phyloP scores from a whole-genome alignment of 2,329 filamentous ascomycete species.

The Aureobasidium sp. region DNA sequence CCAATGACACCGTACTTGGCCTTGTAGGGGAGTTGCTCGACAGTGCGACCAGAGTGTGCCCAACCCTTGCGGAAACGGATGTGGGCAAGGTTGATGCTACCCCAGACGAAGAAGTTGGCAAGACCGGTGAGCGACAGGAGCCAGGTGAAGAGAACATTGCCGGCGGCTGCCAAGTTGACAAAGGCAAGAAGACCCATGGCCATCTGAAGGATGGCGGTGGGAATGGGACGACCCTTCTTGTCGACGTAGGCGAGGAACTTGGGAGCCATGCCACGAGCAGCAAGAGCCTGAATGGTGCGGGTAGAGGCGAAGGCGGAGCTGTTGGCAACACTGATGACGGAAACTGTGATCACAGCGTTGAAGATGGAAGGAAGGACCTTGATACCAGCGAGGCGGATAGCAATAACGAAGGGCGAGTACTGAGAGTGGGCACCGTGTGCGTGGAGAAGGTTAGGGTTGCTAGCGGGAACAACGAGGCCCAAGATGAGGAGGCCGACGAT shows the following conservation, averaged over 20 bases:
- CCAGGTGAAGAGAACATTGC: slow-evolving; percentile 64
- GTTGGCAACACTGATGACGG: slow-evolving; percentile 51
- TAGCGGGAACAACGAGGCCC: slow-evolving; percentile 20
- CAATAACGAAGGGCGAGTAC: slow-evolving; percentile 60
- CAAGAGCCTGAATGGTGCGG: slow-evolving; percentile 46
- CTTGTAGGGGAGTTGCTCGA: slow-evolving; percentile 56
- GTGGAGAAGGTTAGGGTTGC: slow-evolving; percentile 28
- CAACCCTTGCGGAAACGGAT: slow-evolving; percentile 80
- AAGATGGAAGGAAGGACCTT: slow-evolving; percentile 53
- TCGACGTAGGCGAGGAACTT: slow-evolving; percentile 73
- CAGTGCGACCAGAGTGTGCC: slow-evolving; percentile 54
- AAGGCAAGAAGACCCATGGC: slow-evolving; percentile 65
- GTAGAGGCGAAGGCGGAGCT: slow-evolving; percentile 51
- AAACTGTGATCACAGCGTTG: slow-evolving; percentile 56
- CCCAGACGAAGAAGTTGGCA: slow-evolving; percentile 70
- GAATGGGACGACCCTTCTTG: slow-evolving; percentile 69
- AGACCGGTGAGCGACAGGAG: slow-evolving; percentile 64
- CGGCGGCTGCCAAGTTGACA: slow-evolving; percentile 54
- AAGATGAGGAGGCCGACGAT: slow-evolving; percentile 21
- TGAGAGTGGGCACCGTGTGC: slow-evolving; percentile 29
- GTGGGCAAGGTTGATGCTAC: slow-evolving; percentile 74
- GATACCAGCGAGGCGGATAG: slow-evolving; percentile 53
- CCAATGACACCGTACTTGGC: slow-evolving; percentile 53
- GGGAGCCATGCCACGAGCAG: slow-evolving; percentile 59
- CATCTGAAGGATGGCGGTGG: slow-evolving; percentile 61